Evolutionary conservation across 2,329 filamentous ascomycete species (phyloP).

Genomic region (Botryotinia calthae): DNA sequence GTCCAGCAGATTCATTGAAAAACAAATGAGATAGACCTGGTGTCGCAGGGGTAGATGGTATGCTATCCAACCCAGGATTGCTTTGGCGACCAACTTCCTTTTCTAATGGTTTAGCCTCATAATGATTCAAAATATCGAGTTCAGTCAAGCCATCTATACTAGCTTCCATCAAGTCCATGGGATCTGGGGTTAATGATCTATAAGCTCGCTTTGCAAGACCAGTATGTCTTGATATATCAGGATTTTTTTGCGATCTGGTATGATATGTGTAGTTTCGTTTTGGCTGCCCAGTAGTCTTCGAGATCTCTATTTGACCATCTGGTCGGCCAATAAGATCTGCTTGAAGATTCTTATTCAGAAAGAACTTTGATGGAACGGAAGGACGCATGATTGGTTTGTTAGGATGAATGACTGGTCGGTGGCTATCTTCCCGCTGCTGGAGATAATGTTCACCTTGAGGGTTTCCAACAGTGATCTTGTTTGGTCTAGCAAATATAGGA

Average conservation of each 20-base stretch:
- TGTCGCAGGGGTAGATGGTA: conserved; percentile 26
- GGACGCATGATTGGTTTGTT: conserved; percentile 26
- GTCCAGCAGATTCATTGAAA: conserved; percentile 19
- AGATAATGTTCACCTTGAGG: conserved; percentile 26
- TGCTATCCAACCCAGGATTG: conserved; percentile 34
- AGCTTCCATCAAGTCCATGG: conserved; percentile 9
- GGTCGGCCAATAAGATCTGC: background rate
- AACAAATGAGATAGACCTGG: conserved; percentile 12
- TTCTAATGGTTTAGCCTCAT: conserved; percentile 28
- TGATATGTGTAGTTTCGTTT: conserved; percentile 13
- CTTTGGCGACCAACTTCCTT: conserved; percentile 12
- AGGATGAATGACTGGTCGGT: conserved; percentile 33
- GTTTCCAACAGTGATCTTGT: conserved; percentile 30
- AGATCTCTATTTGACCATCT: background rate
- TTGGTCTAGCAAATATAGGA: conserved; percentile 34
- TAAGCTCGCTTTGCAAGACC: background rate
- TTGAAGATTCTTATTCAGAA: conserved; percentile 15
- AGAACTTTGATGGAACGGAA: conserved; percentile 26
- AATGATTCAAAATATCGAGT: conserved; percentile 29
- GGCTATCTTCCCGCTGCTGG: conserved; percentile 27
- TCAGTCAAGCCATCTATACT: conserved; percentile 22
- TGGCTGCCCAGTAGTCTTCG: background rate
- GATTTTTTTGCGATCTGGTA: conserved; percentile 15
- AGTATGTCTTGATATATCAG: conserved; percentile 7
- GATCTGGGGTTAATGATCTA: conserved; percentile 14